Evolutionary conservation across 2,329 filamentous ascomycete genomes (phyloP).

Genomic region (Penicillium freii): DNA sequence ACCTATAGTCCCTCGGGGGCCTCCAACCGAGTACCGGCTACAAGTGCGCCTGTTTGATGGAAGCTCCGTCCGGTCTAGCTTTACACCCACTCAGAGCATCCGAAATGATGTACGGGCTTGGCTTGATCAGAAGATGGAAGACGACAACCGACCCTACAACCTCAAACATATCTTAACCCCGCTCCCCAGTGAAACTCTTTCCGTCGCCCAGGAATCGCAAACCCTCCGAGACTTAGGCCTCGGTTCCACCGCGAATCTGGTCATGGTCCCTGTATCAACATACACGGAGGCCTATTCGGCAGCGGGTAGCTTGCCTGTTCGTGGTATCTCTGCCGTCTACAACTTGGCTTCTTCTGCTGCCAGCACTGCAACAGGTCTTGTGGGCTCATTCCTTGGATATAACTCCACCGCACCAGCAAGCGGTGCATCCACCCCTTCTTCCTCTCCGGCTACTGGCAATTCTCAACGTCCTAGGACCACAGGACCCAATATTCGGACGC

Average conservation of each 20-base stretch:
- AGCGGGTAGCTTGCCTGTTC: constrained; percentile 39
- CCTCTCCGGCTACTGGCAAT: constrained; percentile 6
- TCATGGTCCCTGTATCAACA: constrained; percentile 69
- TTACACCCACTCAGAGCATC: constrained; percentile 64
- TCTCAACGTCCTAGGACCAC: constrained; percentile 17
- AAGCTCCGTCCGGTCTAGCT: constrained; percentile 70
- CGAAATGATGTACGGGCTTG: constrained; percentile 67
- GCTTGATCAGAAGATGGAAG: constrained; percentile 65
- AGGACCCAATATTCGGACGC: constrained; percentile 49
- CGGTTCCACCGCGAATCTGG: constrained; percentile 74
- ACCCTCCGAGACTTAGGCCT: constrained; percentile 68
- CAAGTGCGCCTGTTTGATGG: constrained; percentile 85
- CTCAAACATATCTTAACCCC: constrained; percentile 84
- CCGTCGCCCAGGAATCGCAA: constrained; percentile 69
- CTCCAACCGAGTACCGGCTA: constrained; percentile 55
- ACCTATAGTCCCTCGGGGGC: constrained; percentile 16
- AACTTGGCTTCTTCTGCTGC: constrained; percentile 45
- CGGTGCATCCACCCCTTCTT: constrained; percentile 9
- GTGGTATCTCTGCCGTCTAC: constrained; percentile 44
- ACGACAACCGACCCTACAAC: constrained; percentile 65
- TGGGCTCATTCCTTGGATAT: constrained; percentile 48
- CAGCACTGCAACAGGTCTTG: constrained; percentile 41
- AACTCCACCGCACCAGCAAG: constrained; percentile 24
- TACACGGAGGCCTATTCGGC: constrained; percentile 59
- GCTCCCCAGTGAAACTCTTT: constrained; percentile 70